A percentile compares a stretch with the other conserved stretches of the same genome.
Evolutionary conservation across 2,329 filamentous ascomycete genomes (phyloP).

Genomic region (Sclerotinia glacialis): DNA sequence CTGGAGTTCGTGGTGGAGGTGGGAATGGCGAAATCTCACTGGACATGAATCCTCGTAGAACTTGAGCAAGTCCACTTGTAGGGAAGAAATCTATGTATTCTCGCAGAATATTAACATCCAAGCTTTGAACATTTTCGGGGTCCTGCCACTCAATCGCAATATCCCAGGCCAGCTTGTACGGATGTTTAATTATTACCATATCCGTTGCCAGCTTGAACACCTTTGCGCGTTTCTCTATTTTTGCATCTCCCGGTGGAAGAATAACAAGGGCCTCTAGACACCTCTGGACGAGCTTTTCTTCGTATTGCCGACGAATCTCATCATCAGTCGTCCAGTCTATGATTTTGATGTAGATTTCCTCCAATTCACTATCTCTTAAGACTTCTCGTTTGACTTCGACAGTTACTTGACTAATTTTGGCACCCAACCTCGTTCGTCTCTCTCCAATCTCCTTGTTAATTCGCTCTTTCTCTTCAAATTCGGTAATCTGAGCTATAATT

Average conservation of each 20-base stretch:
- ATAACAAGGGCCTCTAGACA: slow-evolving; percentile 75
- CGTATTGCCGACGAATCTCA: slow-evolving; percentile 75
- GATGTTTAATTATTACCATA: slow-evolving; percentile 95
- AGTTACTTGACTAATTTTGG: slow-evolving; percentile 78
- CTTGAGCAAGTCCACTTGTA: slow-evolving; percentile 74
- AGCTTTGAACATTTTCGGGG: slow-evolving; percentile 66
- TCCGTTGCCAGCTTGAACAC: slow-evolving; percentile 77
- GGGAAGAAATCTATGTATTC: slow-evolving; percentile 85
- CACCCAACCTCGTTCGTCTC: slow-evolving; percentile 81
- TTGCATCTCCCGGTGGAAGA: slow-evolving; percentile 61
- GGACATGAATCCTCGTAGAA: slow-evolving; percentile 77
- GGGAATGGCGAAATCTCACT: slow-evolving; percentile 82
- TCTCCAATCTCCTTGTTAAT: slow-evolving; percentile 91
- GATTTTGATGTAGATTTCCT: slow-evolving; percentile 73
- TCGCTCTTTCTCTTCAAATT: slow-evolving; percentile 80
- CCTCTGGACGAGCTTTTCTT: slow-evolving; percentile 83
- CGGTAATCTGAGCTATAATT: slow-evolving; percentile 77
- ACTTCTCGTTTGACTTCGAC: slow-evolving; percentile 85
- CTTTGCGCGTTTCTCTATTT: slow-evolving; percentile 66
- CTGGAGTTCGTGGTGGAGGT: slow-evolving; percentile 52
- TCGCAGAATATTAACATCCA: slow-evolving; percentile 74
- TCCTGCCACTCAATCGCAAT: slow-evolving; percentile 89
- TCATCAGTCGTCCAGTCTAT: slow-evolving; percentile 92
- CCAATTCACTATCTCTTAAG: slow-evolving; percentile 71
- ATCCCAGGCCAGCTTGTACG: slow-evolving; percentile 86